Evolutionary conservation across 148 eudicot genomes (phyloP).

Genomic region (Bassia scoparia): DNA sequence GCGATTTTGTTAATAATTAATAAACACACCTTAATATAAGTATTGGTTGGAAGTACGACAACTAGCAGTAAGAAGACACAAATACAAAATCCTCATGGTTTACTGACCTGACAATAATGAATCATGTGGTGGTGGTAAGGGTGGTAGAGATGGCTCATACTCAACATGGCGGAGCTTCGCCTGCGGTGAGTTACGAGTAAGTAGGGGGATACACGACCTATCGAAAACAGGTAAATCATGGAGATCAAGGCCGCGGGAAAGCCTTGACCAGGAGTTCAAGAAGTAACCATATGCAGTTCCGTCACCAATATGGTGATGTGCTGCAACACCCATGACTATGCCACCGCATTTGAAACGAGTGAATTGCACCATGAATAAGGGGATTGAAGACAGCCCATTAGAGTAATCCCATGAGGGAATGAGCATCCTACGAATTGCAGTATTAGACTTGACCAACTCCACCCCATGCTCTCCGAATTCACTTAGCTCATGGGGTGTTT

Average conservation of each 20-base stretch:
- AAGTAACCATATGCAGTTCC: slow-evolving; percentile 28
- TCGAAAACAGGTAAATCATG: slow-evolving; percentile 23
- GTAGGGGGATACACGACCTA: slow-evolving; percentile 4
- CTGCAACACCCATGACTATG: slow-evolving; percentile 26
- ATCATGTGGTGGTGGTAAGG: background rate
- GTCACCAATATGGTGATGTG: slow-evolving; percentile 35
- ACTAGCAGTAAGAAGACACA: no score
- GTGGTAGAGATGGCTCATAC: no score
- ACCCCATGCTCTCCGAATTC: no score
- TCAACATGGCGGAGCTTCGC: no score
- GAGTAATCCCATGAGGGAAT: no score
- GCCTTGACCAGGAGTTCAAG: slow-evolving; percentile 23
- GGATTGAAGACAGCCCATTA: slow-evolving; percentile 22
- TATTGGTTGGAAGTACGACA: no score
- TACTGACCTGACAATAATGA: slow-evolving; percentile 5
- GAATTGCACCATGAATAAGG: slow-evolving; percentile 29
- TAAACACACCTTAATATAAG: no score
- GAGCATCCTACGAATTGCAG: no score
- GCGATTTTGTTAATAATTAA: no score
- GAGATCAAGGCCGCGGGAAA: slow-evolving; percentile 27
- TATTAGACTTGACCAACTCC: no score
- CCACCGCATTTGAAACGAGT: slow-evolving; percentile 22
- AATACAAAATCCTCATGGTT: background rate
- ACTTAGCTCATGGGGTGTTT: no score
- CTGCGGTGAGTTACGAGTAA: slow-evolving; percentile 27